These are phyloP conservation scores for Leucocoprinus gongylophorus DNA, from an alignment of 1,284 basidiomycete genomes.

Conservation along the genomic window DNA sequence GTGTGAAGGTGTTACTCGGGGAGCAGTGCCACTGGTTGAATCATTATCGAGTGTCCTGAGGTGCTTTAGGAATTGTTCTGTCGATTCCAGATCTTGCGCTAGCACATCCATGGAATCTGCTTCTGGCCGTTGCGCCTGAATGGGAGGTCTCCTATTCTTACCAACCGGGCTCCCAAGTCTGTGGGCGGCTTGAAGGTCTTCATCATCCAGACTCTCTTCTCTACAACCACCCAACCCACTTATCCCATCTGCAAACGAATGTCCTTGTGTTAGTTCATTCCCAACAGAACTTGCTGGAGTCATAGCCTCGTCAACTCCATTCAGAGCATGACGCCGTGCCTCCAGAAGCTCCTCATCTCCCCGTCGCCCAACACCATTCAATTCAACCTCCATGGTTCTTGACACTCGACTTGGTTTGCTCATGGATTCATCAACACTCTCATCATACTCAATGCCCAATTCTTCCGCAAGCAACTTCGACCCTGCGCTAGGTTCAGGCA, in stretches of 20 bases:
- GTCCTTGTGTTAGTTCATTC: constrained; percentile 13
- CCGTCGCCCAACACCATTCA: constrained; percentile 1
- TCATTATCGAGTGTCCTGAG: constrained; percentile 62
- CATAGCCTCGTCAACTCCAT: constrained; percentile 17
- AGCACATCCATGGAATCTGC: constrained; percentile 67
- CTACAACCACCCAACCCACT: background rate
- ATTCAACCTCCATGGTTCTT: constrained; percentile 8
- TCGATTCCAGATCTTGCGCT: constrained; percentile 64
- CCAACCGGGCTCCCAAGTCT: constrained; percentile 1
- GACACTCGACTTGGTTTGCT: background rate
- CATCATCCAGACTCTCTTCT: constrained; percentile 1
- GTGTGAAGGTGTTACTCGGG: background rate
- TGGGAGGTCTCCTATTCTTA: constrained; percentile 3
- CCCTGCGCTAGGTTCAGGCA: constrained; percentile 71
- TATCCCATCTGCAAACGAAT: constrained; percentile 31
- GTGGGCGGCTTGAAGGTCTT: background rate
- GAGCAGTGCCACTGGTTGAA: constrained; percentile 23
- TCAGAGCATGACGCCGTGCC: constrained; percentile 3
- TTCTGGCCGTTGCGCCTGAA: constrained; percentile 30
- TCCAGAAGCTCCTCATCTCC: constrained; percentile 7
- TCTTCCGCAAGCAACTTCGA: constrained; percentile 75
- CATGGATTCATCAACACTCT: constrained; percentile 57
- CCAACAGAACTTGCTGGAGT: constrained; percentile 25
- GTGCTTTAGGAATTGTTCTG: constrained; percentile 67
- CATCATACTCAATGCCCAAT: constrained; percentile 80